Conservation (phyloP, 805 yeast genomes). For the Hanseniaspora guilliermondii region DNA sequence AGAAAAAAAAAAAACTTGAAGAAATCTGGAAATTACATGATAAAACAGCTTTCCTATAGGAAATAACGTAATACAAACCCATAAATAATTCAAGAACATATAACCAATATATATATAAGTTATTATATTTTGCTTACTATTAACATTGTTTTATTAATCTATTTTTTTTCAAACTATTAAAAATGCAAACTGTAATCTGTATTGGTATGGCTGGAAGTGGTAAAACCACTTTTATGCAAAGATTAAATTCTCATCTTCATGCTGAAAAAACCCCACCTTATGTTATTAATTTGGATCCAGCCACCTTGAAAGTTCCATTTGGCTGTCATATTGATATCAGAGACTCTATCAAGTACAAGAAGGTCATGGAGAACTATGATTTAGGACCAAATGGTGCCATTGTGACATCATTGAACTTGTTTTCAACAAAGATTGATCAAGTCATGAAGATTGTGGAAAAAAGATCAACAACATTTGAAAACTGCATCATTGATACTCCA, state of each 20-base stretch:
- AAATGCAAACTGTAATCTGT: conserved; percentile 35
- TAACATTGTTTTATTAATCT: background rate
- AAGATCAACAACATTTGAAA: conserved; percentile 41
- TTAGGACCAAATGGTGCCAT: conserved; percentile 98
- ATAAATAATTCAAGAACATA: no score
- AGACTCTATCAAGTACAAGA: conserved; percentile 87
- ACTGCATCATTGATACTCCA: conserved; percentile 89
- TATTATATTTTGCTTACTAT: no score
- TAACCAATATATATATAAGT: no score
- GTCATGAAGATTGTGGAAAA: conserved; percentile 77
- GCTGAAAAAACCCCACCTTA: conserved; percentile 64
- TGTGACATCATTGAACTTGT: conserved; percentile 83
- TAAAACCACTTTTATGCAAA: conserved; percentile 93
- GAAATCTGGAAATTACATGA: background rate
- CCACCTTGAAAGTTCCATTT: conserved; percentile 85
- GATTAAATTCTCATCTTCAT: conserved; percentile 81
- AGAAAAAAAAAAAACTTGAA: background rate
- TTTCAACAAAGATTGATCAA: conserved; percentile 92
- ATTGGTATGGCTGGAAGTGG: conserved; percentile 74
- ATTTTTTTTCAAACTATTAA: background rate
- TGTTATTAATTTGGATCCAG: conserved; percentile 91
- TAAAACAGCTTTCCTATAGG: no score
- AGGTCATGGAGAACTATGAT: conserved; percentile 91
- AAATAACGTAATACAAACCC: no score
- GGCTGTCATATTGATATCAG: conserved; percentile 91